Evolutionary conservation across 345 rosid species (phyloP).

Genomic region (Salix dunnii): DNA sequence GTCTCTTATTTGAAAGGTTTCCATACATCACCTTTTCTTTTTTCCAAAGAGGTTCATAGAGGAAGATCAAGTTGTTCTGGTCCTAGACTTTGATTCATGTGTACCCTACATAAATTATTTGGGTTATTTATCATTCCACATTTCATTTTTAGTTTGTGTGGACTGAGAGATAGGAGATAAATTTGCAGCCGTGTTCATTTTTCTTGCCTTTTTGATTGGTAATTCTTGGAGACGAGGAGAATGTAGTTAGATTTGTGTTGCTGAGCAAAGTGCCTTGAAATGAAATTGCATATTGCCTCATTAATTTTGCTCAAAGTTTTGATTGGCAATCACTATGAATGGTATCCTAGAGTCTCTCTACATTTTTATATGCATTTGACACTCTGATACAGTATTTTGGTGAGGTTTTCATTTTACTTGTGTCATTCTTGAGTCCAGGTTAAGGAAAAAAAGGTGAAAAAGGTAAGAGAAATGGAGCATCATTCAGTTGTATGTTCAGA

Average conservation of each 20-base stretch:
- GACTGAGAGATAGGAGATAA: background rate
- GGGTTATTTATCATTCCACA: no score
- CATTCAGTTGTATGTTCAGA: conserved; percentile 43
- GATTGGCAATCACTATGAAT: background rate
- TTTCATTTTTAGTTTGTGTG: background rate
- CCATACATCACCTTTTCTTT: background rate
- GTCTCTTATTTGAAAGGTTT: no score
- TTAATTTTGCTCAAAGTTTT: background rate
- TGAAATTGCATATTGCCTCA: background rate
- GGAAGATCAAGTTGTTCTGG: background rate
- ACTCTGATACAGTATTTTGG: conserved; percentile 3
- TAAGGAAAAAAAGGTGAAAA: conserved; percentile 48
- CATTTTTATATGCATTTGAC: conserved; percentile 2
- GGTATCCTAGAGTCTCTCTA: background rate
- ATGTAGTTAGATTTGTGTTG: background rate
- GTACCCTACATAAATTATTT: no score
- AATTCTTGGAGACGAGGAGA: background rate
- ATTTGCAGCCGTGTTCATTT: background rate
- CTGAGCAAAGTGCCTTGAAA: background rate
- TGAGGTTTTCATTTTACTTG: background rate
- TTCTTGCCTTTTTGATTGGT: background rate
- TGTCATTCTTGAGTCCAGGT: conserved; percentile 36
- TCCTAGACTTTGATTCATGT: background rate
- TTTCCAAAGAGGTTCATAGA: background rate
- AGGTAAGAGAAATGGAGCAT: conserved; percentile 40